Evolutionary conservation across 441 rosid genomes (phyloP).

Genomic region (Mallotus repandus): DNA sequence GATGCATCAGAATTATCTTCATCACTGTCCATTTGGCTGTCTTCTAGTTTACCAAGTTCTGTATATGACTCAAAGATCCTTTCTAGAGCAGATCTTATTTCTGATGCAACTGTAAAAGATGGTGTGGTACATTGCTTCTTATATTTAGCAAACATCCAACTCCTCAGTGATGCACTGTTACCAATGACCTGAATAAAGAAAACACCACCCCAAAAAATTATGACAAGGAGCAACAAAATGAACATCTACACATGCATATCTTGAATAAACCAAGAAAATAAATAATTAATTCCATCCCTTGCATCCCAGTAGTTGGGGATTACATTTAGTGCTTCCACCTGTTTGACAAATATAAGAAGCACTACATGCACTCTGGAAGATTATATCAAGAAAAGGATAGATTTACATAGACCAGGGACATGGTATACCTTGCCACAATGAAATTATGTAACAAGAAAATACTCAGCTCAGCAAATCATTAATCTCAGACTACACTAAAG

Average conservation of each 20-base stretch:
- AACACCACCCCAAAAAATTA: constrained; percentile 18
- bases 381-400: not conserved
- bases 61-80: constrained; percentile 48
- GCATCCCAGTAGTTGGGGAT: too few relatives aligned
- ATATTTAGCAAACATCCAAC: constrained; percentile 65
- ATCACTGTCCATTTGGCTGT: constrained; percentile 51
- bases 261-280: not conserved
- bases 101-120: constrained; percentile 47
- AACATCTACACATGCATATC: not conserved
- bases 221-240: not conserved
- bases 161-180: constrained; percentile 56
- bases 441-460: constrained; percentile 7
- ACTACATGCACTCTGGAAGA: not conserved
- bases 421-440: not conserved
- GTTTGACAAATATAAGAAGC: not conserved
- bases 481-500: too few relatives aligned
- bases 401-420: not conserved
- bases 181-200: constrained; percentile 60
- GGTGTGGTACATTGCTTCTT: constrained; percentile 52
- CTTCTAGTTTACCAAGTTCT: constrained; percentile 49
- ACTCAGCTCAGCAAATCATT: not conserved
- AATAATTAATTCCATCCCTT: too few relatives aligned
- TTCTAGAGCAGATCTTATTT: constrained; percentile 49
- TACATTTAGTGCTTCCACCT: too few relatives aligned
- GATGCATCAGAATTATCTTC: constrained; percentile 55